Conservation (phyloP, 129 eudicot species). For the Kitagawia praeruptora region DNA sequence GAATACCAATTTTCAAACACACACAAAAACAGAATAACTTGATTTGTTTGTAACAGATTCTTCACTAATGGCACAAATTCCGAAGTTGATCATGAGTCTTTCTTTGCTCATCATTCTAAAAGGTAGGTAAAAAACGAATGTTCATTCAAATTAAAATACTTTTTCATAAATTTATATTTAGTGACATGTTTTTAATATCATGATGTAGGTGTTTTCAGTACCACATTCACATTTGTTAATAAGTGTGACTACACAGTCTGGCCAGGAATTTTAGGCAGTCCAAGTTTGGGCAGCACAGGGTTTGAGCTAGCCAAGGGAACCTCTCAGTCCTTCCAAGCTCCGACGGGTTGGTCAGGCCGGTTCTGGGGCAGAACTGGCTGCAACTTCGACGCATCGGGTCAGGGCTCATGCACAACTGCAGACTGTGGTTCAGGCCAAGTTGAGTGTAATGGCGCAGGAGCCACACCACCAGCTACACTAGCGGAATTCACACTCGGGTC, state of each 20-base stretch:
- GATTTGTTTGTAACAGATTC: not conserved
- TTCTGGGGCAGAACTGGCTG: constrained; percentile 21
- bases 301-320: constrained; percentile 13
- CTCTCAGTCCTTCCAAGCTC: constrained; percentile 11
- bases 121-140: not conserved
- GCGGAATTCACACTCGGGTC: constrained; percentile 15
- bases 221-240: constrained; percentile 13
- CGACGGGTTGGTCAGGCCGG: constrained; percentile 15
- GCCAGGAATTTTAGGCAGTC: constrained; percentile 15
- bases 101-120: not conserved
- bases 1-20: not conserved
- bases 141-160: not conserved
- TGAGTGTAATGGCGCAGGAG: constrained; percentile 14
- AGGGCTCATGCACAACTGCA: constrained; percentile 3
- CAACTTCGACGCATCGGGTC: constrained; percentile 11
- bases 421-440: constrained; percentile 13
- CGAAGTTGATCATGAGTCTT: not conserved
- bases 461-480: constrained; percentile 9
- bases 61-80: not conserved
- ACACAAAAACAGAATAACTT: not conserved
- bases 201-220: constrained; percentile 4
- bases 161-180: too few relatives aligned
- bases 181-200: not conserved
- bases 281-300: constrained; percentile 14
- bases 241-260: constrained; percentile 8